phyloP scores from a whole-genome alignment of 2,329 filamentous ascomycete genomes.

The Hypoxylon sp. region DNA sequence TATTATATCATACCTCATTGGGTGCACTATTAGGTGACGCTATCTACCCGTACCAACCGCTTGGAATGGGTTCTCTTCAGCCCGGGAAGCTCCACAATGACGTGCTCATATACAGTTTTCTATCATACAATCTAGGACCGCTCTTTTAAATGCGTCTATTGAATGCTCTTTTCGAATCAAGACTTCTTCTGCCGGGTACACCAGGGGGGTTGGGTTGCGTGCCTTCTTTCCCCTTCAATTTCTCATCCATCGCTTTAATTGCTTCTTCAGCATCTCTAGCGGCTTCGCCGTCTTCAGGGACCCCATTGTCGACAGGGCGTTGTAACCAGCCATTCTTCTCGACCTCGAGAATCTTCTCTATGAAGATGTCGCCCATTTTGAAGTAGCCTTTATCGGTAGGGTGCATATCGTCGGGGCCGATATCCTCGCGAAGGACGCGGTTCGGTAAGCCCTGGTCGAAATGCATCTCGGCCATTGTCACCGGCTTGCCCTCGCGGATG shows the following conservation, averaged over 20 bases:
- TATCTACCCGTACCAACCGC: neutral
- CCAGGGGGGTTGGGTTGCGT: neutral
- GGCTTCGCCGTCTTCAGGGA: constrained; percentile 39
- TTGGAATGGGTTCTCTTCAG: neutral
- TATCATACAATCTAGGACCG: neutral
- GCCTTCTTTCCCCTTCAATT: constrained; percentile 27
- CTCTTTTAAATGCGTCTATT: constrained; percentile 24
- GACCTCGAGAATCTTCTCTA: constrained; percentile 50
- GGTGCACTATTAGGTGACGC: neutral
- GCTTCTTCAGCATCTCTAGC: constrained; percentile 41
- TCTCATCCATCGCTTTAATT: constrained; percentile 24
- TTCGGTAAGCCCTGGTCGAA: constrained; percentile 49
- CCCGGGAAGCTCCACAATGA: constrained; percentile 1
- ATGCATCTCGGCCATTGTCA: constrained; percentile 51
- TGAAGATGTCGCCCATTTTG: constrained; percentile 53
- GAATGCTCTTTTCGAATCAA: constrained; percentile 7
- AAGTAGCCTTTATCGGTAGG: constrained; percentile 52
- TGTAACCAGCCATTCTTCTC: constrained; percentile 49
- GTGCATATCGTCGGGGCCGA: constrained; percentile 49
- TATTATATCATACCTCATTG: constrained; percentile 9
- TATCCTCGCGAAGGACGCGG: constrained; percentile 42
- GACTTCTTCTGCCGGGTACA: constrained; percentile 17
- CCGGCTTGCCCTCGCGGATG: constrained; percentile 45
- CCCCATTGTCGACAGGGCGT: constrained; percentile 41
- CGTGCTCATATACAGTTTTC: neutral